Evolutionary conservation across 768 basidiomycete genomes (phyloP).

Genomic region (Suillus lakei): DNA sequence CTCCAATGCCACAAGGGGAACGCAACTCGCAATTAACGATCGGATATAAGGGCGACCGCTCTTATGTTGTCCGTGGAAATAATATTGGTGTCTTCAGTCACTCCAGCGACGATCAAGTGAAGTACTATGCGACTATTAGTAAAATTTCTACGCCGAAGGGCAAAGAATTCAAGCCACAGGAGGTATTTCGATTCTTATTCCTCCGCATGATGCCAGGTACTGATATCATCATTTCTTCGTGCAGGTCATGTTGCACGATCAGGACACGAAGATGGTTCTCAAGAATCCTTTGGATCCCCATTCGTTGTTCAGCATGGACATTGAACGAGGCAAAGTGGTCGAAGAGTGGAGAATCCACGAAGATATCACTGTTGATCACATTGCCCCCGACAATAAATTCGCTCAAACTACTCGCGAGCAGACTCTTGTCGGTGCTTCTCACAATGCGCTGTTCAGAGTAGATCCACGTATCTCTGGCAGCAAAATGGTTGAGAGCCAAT

Average conservation of each 20-base stretch:
- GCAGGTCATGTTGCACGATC: slow-evolving; percentile 95
- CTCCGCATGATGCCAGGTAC: slow-evolving; percentile 1
- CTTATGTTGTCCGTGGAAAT: slow-evolving; percentile 90
- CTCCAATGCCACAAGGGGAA: slow-evolving; percentile 54
- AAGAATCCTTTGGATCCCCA: slow-evolving; percentile 84
- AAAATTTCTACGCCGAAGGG: slow-evolving; percentile 81
- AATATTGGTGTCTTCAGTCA: slow-evolving; percentile 92
- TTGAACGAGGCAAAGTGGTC: slow-evolving; percentile 93
- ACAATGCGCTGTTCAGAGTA: slow-evolving; percentile 96
- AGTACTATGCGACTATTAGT: slow-evolving; percentile 87
- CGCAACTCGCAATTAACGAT: slow-evolving; percentile 90
- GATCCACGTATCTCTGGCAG: slow-evolving; percentile 92
- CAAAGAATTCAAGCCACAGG: slow-evolving; percentile 81
- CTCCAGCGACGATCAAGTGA: slow-evolving; percentile 68
- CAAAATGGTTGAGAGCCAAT: slow-evolving; percentile 94
- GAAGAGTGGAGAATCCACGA: slow-evolving; percentile 99
- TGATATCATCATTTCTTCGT: slow-evolving; percentile 12
- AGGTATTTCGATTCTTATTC: slow-evolving; percentile 55
- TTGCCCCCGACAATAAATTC: slow-evolving; percentile 93
- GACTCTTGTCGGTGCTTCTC: slow-evolving; percentile 91
- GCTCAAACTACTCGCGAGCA: slow-evolving; percentile 92
- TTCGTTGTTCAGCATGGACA: slow-evolving; percentile 88
- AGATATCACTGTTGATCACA: slow-evolving; percentile 81
- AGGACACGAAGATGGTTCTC: slow-evolving; percentile 94
- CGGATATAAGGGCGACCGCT: slow-evolving; percentile 94